phyloP scores from a whole-genome alignment of 331 rosid genomes.

The Telfairia occidentalis region DNA sequence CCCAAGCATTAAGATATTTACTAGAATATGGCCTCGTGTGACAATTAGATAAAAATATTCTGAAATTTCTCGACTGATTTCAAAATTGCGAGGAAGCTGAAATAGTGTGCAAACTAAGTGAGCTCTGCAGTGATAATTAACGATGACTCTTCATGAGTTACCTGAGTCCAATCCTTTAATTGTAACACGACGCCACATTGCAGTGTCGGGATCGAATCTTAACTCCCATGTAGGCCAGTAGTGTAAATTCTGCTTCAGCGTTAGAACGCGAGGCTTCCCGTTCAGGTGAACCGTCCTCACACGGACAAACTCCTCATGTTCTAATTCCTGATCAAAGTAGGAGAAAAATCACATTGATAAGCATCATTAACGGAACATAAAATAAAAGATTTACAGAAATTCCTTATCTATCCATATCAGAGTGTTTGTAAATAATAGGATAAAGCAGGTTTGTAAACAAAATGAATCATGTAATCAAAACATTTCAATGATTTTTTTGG shows the following conservation, averaged over 20 bases:
- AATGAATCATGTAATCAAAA: background rate
- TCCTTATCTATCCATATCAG: background rate
- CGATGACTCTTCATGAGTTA: conserved; percentile 12
- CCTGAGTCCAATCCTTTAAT: conserved; percentile 42
- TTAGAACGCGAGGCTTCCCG: conserved; percentile 80
- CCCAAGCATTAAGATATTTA: background rate
- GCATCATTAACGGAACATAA: background rate
- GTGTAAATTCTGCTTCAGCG: conserved; percentile 88
- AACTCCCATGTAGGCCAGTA: conserved; percentile 95
- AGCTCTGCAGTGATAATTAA: background rate
- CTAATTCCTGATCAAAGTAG: conserved; percentile 42
- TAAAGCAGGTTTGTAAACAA: background rate
- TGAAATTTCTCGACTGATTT: background rate
- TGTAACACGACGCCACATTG: conserved; percentile 63
- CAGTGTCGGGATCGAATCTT: conserved; percentile 63
- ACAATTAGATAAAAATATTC: background rate
- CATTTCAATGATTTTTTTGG: too few species aligned
- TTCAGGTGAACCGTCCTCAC: conserved; percentile 72
- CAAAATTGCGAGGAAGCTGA: conserved; percentile 8
- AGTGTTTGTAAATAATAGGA: background rate
- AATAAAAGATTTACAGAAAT: background rate
- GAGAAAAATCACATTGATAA: background rate
- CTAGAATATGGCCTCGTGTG: background rate
- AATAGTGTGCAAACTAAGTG: background rate
- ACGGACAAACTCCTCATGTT: conserved; percentile 81